These are phyloP conservation scores for Flaveria bidentis DNA, from an alignment of 129 eudicot genomes.

Conservation along the genomic window DNA sequence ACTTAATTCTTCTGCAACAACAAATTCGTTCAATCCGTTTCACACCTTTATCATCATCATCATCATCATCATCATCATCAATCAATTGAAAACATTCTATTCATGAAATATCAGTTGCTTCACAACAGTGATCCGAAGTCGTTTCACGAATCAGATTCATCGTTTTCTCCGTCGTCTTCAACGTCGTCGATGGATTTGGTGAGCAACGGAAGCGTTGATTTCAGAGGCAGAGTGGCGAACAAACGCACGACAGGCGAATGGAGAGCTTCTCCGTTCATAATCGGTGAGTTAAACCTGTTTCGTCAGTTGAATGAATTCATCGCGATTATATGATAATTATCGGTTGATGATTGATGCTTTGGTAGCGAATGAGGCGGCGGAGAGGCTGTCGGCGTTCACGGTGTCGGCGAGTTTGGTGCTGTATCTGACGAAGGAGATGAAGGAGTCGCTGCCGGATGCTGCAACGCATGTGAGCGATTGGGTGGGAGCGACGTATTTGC, in stretches of 20 bases:
- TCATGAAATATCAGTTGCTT: conserved; percentile 30
- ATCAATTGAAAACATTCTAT: too few relatives aligned
- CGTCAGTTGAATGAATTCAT: too few relatives aligned
- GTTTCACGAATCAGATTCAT: background rate
- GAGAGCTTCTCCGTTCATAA: conserved; percentile 73
- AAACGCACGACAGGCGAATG: conserved; percentile 70
- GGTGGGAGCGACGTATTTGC: conserved; percentile 85
- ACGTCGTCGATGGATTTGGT: conserved; percentile 45
- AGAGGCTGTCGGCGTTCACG: conserved; percentile 75
- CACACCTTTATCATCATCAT: conserved; percentile 6
- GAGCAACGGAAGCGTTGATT: conserved; percentile 56
- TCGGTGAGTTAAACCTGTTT: conserved; percentile 36
- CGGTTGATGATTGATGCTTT: background rate
- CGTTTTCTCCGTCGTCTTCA: conserved; percentile 20
- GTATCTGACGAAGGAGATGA: conserved; percentile 69
- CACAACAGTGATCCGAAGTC: conserved; percentile 8
- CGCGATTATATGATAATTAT: too few relatives aligned
- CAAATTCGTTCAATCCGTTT: conserved; percentile 23
- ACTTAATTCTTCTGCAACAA: background rate
- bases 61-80: background rate
- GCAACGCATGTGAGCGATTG: conserved; percentile 86
- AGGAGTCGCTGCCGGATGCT: conserved; percentile 72
- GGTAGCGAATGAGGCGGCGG: conserved; percentile 81
- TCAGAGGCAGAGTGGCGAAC: conserved; percentile 57
- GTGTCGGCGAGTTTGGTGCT: conserved; percentile 75